These are phyloP conservation scores for Diaporthe sp. DNA, from an alignment of 2,329 filamentous ascomycete species.

Conservation along the genomic window DNA sequence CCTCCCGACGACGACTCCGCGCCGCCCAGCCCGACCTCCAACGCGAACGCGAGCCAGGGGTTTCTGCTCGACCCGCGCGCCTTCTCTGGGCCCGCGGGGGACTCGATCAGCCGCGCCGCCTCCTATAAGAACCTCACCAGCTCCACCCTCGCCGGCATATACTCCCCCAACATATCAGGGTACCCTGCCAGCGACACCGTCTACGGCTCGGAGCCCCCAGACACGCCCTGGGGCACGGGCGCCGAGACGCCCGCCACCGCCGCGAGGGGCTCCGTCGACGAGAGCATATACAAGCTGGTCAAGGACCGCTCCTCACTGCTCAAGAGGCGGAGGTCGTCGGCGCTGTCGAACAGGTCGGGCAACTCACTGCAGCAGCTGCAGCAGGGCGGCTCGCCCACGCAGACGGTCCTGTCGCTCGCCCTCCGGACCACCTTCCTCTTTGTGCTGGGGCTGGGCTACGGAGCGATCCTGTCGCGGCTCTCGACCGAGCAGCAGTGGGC, in stretches of 20 bases:
- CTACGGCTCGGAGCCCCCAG: conserved; percentile 62
- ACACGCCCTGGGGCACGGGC: conserved; percentile 84
- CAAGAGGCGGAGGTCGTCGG: conserved; percentile 51
- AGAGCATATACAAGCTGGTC: conserved; percentile 59
- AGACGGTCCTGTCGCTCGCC: conserved; percentile 61
- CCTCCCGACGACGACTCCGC: conserved; percentile 54
- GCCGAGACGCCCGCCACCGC: conserved; percentile 72
- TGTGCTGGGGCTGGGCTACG: conserved; percentile 84
- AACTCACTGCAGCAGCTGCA: conserved; percentile 13
- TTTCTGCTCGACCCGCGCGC: conserved; percentile 50
- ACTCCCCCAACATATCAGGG: conserved; percentile 73
- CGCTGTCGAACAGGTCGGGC: conserved; percentile 42
- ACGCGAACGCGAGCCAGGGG: conserved; percentile 47
- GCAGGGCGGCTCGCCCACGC: conserved; percentile 41
- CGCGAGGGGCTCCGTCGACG: conserved; percentile 57
- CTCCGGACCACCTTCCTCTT: conserved; percentile 77
- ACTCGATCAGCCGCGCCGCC: conserved; percentile 74
- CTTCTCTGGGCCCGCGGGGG: conserved; percentile 45
- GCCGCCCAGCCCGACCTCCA: conserved; percentile 56
- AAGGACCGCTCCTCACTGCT: conserved; percentile 52
- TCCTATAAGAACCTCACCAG: conserved; percentile 89
- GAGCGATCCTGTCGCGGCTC: conserved; percentile 82
- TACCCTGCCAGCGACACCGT: conserved; percentile 53
- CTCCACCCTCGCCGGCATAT: conserved; percentile 93
- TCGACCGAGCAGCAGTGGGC: conserved; percentile 77